Evolutionary conservation across 768 basidiomycete genomes (phyloP).

Genomic region (Phylloporus arenicola): DNA sequence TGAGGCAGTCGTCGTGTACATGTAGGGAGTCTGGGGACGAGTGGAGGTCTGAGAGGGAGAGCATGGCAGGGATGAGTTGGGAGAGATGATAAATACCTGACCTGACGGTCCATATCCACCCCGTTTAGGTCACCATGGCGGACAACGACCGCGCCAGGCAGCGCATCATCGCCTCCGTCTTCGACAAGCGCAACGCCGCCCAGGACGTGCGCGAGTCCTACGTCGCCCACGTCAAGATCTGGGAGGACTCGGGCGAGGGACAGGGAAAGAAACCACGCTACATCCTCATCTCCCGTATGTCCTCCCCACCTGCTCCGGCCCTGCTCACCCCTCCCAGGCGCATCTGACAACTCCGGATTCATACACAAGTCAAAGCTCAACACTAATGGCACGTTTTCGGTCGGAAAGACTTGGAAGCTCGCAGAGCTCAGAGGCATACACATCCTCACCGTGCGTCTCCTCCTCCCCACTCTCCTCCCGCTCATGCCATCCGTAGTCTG

Average conservation of each 20-base stretch:
- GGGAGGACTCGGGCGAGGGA: conserved; percentile 78
- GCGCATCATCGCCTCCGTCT: conserved; percentile 79
- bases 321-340: conserved; percentile 38
- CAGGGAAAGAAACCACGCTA: conserved; percentile 82
- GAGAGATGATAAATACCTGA: too few relatives aligned
- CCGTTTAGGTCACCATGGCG: conserved; percentile 28
- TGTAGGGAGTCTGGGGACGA: conserved; percentile 29
- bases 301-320: not conserved
- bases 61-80: not conserved
- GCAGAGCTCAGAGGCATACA: conserved; percentile 77
- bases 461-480: conserved; percentile 11
- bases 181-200: conserved; percentile 62
- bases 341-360: conserved; percentile 56
- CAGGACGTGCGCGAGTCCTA: conserved; percentile 73
- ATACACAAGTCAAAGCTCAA: conserved; percentile 98
- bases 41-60: conserved; percentile 18
- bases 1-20: conserved; percentile 26
- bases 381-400: conserved; percentile 89
- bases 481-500: conserved; percentile 39
- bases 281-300: conserved; percentile 86
- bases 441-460: conserved; percentile 60
- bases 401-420: conserved; percentile 94
- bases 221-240: conserved; percentile 86
- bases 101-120: not conserved
- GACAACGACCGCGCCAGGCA: conserved; percentile 51